Evolutionary conservation across 345 rosid species (phyloP), one percentile per base, ranked within the genome.

Genomic region (Eucalyptus fibrosa): DNA sequence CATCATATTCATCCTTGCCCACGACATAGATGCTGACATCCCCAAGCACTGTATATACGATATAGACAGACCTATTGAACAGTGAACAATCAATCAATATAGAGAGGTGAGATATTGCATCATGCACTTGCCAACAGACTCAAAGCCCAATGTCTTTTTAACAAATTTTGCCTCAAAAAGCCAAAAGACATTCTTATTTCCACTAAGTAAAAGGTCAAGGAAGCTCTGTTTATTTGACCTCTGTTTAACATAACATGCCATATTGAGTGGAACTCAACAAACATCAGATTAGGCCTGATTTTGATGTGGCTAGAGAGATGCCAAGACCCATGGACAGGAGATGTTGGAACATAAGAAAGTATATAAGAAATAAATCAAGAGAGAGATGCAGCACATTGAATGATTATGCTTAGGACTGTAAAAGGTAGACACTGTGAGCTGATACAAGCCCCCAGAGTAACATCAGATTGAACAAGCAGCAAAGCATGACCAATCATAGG

Each of bases 1-100:
- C 99, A 93, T 98, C 99, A 87, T 98, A 98, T 89, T 95, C 97
- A 91, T 98, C 99, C 94, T 98, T 98, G 89, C 99, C 99, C 91
- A 95, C 99, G 89, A 93, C 94, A 92, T 90, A 97, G 90, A 98
- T 92, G 94, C 97, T 96, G 92, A 97, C 98, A 94, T 97, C 99
- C 51, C 99, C 99, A 53, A 98, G 97, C 92, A 98, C 96, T 0
- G 96, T 96, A 90, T 98, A 97, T 50, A 97, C 99, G 7, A 98
- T 97, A 89, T 97, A 98, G 72, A 97, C 99, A 13, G 99, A 98
- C 95, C 98, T 96, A 95, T 87, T 72, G 91, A 91, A 44, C 86
- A 55, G 19, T 50, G 7, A 88, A 89, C 89, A 80, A 82, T n/a
- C 19, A 62, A 65, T 67, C 82, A 60, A 59, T 53, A 50, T 34